Conservation (phyloP, 768 basidiomycete genomes). For the Mrakia frigida region DNA sequence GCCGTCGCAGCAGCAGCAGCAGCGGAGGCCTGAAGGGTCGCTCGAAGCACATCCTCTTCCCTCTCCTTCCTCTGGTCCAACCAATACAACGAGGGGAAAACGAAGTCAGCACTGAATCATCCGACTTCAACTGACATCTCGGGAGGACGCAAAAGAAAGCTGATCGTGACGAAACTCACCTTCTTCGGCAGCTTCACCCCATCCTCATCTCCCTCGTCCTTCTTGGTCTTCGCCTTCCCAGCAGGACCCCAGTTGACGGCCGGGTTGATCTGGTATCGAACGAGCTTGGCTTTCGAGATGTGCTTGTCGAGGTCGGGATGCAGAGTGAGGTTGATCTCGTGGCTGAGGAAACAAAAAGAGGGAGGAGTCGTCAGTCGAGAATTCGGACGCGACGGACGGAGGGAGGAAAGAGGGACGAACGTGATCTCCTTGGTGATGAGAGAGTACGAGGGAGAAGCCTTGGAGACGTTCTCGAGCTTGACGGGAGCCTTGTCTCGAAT, state of each 20-base stretch:
- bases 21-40: neutral
- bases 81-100: neutral
- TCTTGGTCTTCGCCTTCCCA: slow-evolving; percentile 39
- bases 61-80: neutral
- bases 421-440: slow-evolving; percentile 43
- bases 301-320: slow-evolving; percentile 63
- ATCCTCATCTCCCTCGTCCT: slow-evolving; percentile 1
- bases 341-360: slow-evolving; percentile 25
- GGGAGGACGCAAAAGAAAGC: neutral
- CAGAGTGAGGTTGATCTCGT: slow-evolving; percentile 63
- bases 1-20: neutral
- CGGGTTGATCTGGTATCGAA: slow-evolving; percentile 77
- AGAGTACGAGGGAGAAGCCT: slow-evolving; percentile 62
- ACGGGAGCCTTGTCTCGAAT: slow-evolving; percentile 69
- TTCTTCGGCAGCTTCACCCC: neutral
- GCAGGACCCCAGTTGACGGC: slow-evolving; percentile 90
- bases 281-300: slow-evolving; percentile 65
- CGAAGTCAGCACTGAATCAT: neutral
- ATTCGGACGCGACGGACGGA: neutral
- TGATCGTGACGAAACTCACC: neutral
- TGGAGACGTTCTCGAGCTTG: slow-evolving; percentile 72
- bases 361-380: neutral
- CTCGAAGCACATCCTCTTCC: neutral
- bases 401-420: neutral
- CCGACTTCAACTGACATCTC: neutral